These are phyloP conservation scores for Daldinia concentrica DNA, from an alignment of 495 filamentous ascomycete genomes.

Conservation along the genomic window DNA sequence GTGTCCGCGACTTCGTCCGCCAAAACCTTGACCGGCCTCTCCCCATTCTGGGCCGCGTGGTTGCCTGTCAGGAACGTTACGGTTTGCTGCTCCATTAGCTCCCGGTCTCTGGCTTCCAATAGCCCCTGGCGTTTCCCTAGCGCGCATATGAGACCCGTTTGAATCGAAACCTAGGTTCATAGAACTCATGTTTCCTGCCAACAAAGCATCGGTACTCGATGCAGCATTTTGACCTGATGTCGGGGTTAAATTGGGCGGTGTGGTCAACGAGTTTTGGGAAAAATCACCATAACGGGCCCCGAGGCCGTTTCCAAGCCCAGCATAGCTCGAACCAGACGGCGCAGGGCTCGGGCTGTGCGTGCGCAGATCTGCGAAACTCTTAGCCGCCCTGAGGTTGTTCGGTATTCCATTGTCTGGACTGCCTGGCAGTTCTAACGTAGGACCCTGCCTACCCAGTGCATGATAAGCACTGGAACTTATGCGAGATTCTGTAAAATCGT, in stretches of 20 bases:
- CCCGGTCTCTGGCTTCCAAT: constrained; percentile 88
- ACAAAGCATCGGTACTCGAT: constrained; percentile 64
- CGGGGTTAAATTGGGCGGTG: constrained; percentile 79
- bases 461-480: constrained; percentile 71
- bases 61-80: constrained; percentile 80
- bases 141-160: constrained; percentile 51
- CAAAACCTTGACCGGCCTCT: constrained; percentile 71
- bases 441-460: constrained; percentile 78
- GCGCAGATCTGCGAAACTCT: constrained; percentile 94
- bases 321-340: constrained; percentile 86
- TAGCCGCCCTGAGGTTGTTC: constrained; percentile 88
- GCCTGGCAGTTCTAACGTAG: constrained; percentile 83
- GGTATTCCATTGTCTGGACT: constrained; percentile 71
- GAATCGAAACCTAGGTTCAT: constrained; percentile 72
- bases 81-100: constrained; percentile 68
- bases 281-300: constrained; percentile 62
- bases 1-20: constrained; percentile 74
- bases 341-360: constrained; percentile 95
- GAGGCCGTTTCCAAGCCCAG: constrained; percentile 58
- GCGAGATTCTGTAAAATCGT: constrained; percentile 93
- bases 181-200: constrained; percentile 62
- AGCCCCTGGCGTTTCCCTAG: constrained; percentile 67
- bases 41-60: constrained; percentile 85
- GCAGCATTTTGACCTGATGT: constrained; percentile 70
- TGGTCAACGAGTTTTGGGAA: constrained; percentile 65